Conservation (phyloP, 2,329 filamentous ascomycete genomes). For the Fusarium sp. region DNA sequence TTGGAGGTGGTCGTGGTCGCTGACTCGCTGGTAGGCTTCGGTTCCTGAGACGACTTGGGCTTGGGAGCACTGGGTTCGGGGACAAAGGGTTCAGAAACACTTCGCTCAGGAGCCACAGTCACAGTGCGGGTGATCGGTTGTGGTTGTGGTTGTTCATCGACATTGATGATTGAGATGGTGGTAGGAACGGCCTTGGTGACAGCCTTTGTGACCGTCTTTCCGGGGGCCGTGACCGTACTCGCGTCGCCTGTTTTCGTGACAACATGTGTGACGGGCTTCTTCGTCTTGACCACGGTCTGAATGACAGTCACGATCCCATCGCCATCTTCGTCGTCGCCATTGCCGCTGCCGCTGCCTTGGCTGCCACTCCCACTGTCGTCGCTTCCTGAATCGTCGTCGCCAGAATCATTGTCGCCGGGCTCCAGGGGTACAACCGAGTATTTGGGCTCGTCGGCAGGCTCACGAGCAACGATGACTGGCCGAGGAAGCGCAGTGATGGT, state of each 20-base stretch:
- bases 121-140: conserved; percentile 40
- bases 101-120: conserved; percentile 43
- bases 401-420: conserved; percentile 44
- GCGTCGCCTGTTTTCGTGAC: conserved; percentile 45
- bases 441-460: conserved; percentile 43
- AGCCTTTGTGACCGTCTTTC: conserved; percentile 42
- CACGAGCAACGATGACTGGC: conserved; percentile 40
- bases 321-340: conserved; percentile 25
- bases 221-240: conserved; percentile 43
- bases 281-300: conserved; percentile 49
- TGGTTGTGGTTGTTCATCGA: conserved; percentile 29
- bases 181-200: conserved; percentile 45
- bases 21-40: conserved; percentile 1
- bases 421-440: conserved; percentile 57
- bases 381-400: conserved; percentile 34
- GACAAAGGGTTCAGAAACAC: conserved; percentile 39
- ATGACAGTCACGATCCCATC: conserved; percentile 49
- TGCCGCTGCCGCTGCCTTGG: conserved; percentile 24
- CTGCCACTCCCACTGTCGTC: conserved; percentile 25
- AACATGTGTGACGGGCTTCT: conserved; percentile 43
- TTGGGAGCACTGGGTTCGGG: conserved; percentile 24
- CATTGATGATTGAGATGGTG: conserved; percentile 49
- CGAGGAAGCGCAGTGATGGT: conserved; percentile 46
- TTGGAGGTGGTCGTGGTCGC: not conserved
- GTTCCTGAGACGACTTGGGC: conserved; percentile 13